These are phyloP conservation scores for Ceratobasidium papillatum DNA, from an alignment of 1,284 basidiomycete species.

Conservation along the genomic window DNA sequence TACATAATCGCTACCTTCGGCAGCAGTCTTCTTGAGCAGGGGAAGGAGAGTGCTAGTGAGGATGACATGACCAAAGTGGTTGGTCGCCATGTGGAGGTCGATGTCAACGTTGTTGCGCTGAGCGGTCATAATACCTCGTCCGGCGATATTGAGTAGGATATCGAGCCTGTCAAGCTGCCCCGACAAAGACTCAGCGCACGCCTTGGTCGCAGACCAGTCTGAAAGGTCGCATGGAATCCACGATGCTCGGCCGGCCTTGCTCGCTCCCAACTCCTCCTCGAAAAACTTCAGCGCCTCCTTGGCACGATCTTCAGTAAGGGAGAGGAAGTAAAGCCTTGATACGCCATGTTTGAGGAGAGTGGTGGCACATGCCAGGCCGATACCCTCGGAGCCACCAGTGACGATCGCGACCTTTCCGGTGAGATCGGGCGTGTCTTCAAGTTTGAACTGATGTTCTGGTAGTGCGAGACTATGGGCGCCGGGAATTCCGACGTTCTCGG, in stretches of 20 bases:
- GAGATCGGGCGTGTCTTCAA: constrained; percentile 42
- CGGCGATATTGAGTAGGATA: constrained; percentile 27
- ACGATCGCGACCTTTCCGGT: constrained; percentile 41
- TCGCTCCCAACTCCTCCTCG: constrained; percentile 14
- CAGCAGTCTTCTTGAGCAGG: constrained; percentile 42
- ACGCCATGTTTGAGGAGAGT: constrained; percentile 28
- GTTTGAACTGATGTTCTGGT: constrained; percentile 26
- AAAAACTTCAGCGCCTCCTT: constrained; percentile 15
- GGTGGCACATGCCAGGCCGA: constrained; percentile 16
- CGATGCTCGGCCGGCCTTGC: neutral
- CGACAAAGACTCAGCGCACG: neutral
- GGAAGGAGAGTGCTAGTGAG: constrained; percentile 45
- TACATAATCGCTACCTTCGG: constrained; percentile 38
- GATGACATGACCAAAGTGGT: constrained; percentile 44
- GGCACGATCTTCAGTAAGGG: constrained; percentile 7
- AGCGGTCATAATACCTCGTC: constrained; percentile 27
- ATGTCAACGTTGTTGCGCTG: constrained; percentile 31
- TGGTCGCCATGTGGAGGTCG: constrained; percentile 41
- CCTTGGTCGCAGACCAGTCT: constrained; percentile 26
- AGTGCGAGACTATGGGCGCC: constrained; percentile 20
- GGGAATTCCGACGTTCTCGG: constrained; percentile 20
- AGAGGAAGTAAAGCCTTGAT: constrained; percentile 7
- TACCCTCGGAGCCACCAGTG: constrained; percentile 40
- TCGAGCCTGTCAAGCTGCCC: constrained; percentile 27
- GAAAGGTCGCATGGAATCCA: constrained; percentile 29